These are phyloP conservation scores for Phoma sp. DNA, from an alignment of 2,329 filamentous ascomycete genomes.

Conservation along the genomic window DNA sequence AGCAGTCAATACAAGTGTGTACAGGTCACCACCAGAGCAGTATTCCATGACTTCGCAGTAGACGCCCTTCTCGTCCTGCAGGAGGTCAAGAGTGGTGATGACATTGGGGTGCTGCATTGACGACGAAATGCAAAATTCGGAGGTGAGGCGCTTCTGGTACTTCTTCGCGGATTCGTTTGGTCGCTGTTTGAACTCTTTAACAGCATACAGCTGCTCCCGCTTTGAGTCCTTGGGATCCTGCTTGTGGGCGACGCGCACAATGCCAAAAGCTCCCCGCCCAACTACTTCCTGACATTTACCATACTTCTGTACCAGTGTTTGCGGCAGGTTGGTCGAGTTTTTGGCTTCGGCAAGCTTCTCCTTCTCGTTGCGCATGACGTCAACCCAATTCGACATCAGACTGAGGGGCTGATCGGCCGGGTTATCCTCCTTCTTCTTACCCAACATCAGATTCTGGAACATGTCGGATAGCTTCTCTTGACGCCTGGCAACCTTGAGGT, in stretches of 20 bases:
- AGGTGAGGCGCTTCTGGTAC: slow-evolving; percentile 95
- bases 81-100: slow-evolving; percentile 93
- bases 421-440: slow-evolving; percentile 77
- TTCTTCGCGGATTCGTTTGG: slow-evolving; percentile 96
- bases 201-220: slow-evolving; percentile 89
- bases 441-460: slow-evolving; percentile 80
- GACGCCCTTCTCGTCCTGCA: slow-evolving; percentile 95
- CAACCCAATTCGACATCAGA: slow-evolving; percentile 94
- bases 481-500: slow-evolving; percentile 84
- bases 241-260: slow-evolving; percentile 97
- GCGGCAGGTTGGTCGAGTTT: slow-evolving; percentile 76
- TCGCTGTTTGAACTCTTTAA: slow-evolving; percentile 95
- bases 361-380: slow-evolving; percentile 87
- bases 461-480: slow-evolving; percentile 96
- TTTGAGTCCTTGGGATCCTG: slow-evolving; percentile 77
- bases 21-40: slow-evolving; percentile 93
- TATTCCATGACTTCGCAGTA: slow-evolving; percentile 99
- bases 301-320: slow-evolving; percentile 91
- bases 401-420: slow-evolving; percentile 81
- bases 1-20: slow-evolving; percentile 88
- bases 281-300: slow-evolving; percentile 98
- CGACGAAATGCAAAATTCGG: slow-evolving; percentile 98
- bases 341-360: slow-evolving; percentile 76
- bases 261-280: slow-evolving; percentile 93
- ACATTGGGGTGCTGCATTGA: slow-evolving; percentile 96